Evolutionary conservation across 805 yeast genomes (phyloP).

Genomic region (Suhomyces canberraensis): DNA sequence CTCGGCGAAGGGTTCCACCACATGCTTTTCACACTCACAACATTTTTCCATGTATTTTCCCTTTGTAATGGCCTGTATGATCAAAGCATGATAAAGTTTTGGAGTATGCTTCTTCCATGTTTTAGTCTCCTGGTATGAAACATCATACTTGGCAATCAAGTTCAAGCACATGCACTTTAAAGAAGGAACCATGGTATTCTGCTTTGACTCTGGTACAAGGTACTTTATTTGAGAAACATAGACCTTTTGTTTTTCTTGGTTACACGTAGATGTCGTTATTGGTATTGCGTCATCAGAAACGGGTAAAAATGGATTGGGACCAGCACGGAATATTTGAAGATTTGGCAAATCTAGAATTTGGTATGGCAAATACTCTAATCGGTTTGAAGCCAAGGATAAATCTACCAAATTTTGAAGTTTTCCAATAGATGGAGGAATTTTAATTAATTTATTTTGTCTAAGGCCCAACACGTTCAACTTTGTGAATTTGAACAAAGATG

Average conservation of each 20-base stretch:
- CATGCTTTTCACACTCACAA: constrained; percentile 45
- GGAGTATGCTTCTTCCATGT: constrained; percentile 53
- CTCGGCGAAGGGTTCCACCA: constrained; percentile 57
- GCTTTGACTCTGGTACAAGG: constrained; percentile 11
- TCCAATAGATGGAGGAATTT: constrained; percentile 18
- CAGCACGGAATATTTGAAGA: constrained; percentile 46
- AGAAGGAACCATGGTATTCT: constrained; percentile 35
- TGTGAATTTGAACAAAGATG: constrained; percentile 47
- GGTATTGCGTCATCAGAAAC: constrained; percentile 26
- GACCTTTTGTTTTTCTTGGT: constrained; percentile 23
- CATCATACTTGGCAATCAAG: constrained; percentile 48
- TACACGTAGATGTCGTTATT: constrained; percentile 13
- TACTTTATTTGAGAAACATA: constrained; percentile 28
- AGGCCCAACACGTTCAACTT: constrained; percentile 51
- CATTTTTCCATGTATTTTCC: constrained; percentile 52
- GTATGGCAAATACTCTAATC: constrained; percentile 49
- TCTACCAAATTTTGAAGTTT: constrained; percentile 39
- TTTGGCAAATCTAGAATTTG: constrained; percentile 46
- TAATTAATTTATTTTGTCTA: constrained; percentile 40
- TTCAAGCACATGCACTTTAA: constrained; percentile 48
- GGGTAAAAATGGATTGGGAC: constrained; percentile 48
- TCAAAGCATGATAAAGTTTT: constrained; percentile 40
- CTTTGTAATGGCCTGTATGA: constrained; percentile 51
- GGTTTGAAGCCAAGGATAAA: constrained; percentile 50
- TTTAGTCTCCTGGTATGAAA: constrained; percentile 51